Evolutionary conservation across 2,329 filamentous ascomycete genomes (phyloP), one percentile per base, ranked within the genome.

Genomic region (Nigrospora oryzae): DNA sequence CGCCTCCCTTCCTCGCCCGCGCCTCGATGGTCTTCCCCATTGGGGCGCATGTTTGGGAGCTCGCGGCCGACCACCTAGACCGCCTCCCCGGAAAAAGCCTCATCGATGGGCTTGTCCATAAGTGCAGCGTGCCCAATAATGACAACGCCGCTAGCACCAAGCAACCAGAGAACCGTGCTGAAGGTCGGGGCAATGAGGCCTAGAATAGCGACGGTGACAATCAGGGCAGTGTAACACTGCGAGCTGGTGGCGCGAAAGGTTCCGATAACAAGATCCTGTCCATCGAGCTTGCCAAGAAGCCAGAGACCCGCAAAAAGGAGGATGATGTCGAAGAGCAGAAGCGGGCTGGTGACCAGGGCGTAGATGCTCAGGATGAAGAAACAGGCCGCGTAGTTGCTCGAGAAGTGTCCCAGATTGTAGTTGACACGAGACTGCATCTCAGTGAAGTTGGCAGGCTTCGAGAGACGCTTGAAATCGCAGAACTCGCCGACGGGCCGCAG

Each of bases 31-130:
- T 96, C 91, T 96, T 96, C 90, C 91, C 91, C 87, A 90, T 81
- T 75, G 84, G 87, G 90, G 89, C 89, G 85, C 83, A 77, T 69
- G 72, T 82, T 83, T 77, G 79, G 90, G 91, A 95, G 90, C 85
- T 93, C 86, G 93, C 93, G 91, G 91, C 89, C 91, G 93, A 97
- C 90, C 90, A 94, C 79, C 83, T 97, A 98, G 86, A 98, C 93
- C 90, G 93, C 91, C 91, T 98, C 93, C 90, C 94, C 93, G 79
- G 91, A 96, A 96, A 98, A 98, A 96, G 90, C 90, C 90, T 94
- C 91, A 83, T 97, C 93, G 75, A 97, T 95, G 48, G 91, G 91
- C 80, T 95, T 96, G 67, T 97, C 91, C 85, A 97, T 83, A 64
- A 97, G 81, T 52, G 89, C 79, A 56, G 93, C 93, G 72, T 98